These are phyloP conservation scores for Pseudogymnoascus sp. DNA, from an alignment of 2,329 filamentous ascomycete genomes.

Conservation along the genomic window DNA sequence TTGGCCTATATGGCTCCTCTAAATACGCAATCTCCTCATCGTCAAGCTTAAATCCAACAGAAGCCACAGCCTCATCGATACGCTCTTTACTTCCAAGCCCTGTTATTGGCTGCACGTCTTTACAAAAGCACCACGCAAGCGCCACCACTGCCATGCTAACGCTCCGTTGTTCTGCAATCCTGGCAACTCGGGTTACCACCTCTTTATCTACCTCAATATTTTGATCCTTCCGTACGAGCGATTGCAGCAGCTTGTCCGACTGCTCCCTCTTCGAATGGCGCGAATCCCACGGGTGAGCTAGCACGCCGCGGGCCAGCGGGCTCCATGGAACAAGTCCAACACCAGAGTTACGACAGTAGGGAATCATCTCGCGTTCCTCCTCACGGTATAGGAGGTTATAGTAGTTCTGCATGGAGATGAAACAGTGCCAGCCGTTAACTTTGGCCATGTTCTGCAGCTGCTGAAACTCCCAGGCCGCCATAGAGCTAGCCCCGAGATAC, in stretches of 20 bases:
- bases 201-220: too few relatives aligned
- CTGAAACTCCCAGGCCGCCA: slow-evolving; percentile 39
- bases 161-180: slow-evolving; percentile 41
- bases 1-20: slow-evolving; percentile 42
- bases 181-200: slow-evolving; percentile 11
- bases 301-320: slow-evolving; percentile 27
- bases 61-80: slow-evolving; percentile 42
- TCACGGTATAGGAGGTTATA: slow-evolving; percentile 47
- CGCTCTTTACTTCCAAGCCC: slow-evolving; percentile 40
- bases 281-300: slow-evolving; percentile 19
- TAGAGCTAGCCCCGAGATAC: slow-evolving; percentile 18
- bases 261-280: slow-evolving; percentile 12
- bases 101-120: slow-evolving; percentile 41
- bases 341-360: slow-evolving; percentile 26
- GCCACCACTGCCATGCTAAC: slow-evolving; percentile 49
- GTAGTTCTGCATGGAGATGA: slow-evolving; percentile 45
- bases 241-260: slow-evolving; percentile 5
- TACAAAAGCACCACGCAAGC: slow-evolving; percentile 43
- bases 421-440: slow-evolving; percentile 41
- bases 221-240: too few relatives aligned
- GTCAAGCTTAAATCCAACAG: slow-evolving; percentile 30
- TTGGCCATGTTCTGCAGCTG: slow-evolving; percentile 39
- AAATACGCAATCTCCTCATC: slow-evolving; percentile 42
- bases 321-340: slow-evolving; percentile 32
- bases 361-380: slow-evolving; percentile 30